Conservation (phyloP, 768 basidiomycete genomes). For the Termitomyces sp. region DNA sequence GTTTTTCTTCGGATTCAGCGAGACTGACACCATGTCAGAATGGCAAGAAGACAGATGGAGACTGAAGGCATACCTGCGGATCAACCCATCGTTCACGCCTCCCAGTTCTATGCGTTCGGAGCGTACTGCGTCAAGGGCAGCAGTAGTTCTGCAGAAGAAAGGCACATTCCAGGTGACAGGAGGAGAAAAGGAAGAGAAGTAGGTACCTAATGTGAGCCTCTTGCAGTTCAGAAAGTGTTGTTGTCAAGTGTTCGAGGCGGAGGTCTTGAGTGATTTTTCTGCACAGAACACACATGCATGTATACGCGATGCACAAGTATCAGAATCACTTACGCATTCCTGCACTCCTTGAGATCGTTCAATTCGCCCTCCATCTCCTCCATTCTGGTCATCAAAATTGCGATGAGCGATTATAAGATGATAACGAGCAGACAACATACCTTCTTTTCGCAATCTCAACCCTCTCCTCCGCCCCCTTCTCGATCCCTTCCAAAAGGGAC, state of each 20-base stretch:
- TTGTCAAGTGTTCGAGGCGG: background rate
- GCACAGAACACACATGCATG: background rate
- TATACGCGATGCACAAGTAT: background rate
- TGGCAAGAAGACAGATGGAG: background rate
- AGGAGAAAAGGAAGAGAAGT: background rate
- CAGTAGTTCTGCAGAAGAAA: background rate
- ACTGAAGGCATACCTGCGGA: background rate
- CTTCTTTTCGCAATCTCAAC: background rate
- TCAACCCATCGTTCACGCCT: background rate
- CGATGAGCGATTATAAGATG: background rate
- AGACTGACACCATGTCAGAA: background rate
- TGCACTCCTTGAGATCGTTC: background rate
- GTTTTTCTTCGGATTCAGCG: constrained; percentile 2
- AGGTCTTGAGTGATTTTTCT: background rate
- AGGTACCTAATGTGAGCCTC: background rate
- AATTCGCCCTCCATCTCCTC: background rate
- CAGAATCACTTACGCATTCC: background rate
- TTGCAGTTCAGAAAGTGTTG: background rate
- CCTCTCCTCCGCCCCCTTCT: background rate
- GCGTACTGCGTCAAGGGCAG: background rate
- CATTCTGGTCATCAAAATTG: background rate
- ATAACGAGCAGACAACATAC: background rate
- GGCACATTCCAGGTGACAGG: background rate
- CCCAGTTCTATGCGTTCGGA: background rate
- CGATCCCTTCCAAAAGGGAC: constrained; percentile 7